These are phyloP conservation scores for Arthrinium puccinioides DNA, from an alignment of 2,329 filamentous ascomycete genomes.

Conservation along the genomic window DNA sequence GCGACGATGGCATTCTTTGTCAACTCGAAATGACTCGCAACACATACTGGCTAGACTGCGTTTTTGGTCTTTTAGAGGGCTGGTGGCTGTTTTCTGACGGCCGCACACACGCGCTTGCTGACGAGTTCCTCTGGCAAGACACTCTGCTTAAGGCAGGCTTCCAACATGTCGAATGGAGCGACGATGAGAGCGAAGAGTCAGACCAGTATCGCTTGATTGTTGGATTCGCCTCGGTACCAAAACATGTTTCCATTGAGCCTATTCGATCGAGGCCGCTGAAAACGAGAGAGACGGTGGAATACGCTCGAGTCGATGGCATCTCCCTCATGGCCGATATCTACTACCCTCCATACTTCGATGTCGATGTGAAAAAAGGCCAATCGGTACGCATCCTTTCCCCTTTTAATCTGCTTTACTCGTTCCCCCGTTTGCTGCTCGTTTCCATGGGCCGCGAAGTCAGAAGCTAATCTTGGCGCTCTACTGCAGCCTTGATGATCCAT, in stretches of 20 bases:
- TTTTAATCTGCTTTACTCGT: no score
- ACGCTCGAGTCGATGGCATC: conserved; percentile 10
- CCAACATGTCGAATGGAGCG: conserved; percentile 16
- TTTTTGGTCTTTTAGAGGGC: conserved; percentile 25
- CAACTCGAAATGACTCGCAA: conserved; percentile 23
- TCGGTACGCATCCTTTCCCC: no score
- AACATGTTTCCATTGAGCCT: no score
- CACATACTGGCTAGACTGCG: conserved; percentile 21
- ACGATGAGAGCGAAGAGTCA: conserved; percentile 14
- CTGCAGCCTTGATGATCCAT: conserved; percentile 35
- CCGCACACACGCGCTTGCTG: conserved; percentile 15
- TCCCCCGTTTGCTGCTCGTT: no score
- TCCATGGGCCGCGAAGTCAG: no score
- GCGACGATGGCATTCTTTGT: conserved; percentile 18
- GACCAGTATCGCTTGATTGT: conserved; percentile 16
- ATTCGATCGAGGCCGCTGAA: no score
- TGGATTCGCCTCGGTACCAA: no score
- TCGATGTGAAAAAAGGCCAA: not conserved
- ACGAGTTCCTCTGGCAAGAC: conserved; percentile 15
- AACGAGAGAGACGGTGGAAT: conserved; percentile 12
- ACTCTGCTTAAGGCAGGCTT: conserved; percentile 15
- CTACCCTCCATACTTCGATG: conserved; percentile 13
- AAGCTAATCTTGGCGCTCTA: not conserved
- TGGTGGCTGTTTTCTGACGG: conserved; percentile 27
- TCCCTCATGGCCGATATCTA: conserved; percentile 24